A percentile compares a stretch with the other conserved stretches of the same genome.
These are phyloP conservation scores for Grosmannia penicillata DNA, from an alignment of 2,329 filamentous ascomycete genomes.

Conservation along the genomic window DNA sequence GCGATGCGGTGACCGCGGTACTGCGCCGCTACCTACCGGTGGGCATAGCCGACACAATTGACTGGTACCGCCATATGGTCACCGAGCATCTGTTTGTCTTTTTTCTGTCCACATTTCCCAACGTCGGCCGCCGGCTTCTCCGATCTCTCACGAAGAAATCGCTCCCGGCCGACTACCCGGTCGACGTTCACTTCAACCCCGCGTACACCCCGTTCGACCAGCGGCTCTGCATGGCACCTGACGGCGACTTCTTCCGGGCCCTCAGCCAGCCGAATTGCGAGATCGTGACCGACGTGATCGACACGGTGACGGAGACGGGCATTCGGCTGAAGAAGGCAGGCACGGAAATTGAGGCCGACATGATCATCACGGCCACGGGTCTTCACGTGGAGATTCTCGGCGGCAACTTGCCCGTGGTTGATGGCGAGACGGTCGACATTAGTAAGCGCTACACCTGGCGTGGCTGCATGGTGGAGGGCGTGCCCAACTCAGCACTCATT, in stretches of 20 bases:
- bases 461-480: constrained; percentile 42
- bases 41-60: constrained; percentile 27
- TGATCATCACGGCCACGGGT: constrained; percentile 52
- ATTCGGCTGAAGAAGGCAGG: constrained; percentile 27
- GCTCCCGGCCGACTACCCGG: constrained; percentile 37
- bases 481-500: constrained; percentile 45
- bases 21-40: constrained; percentile 30
- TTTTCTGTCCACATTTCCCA: constrained; percentile 39
- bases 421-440: constrained; percentile 29
- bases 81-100: constrained; percentile 29
- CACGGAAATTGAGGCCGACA: constrained; percentile 35
- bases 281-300: constrained; percentile 31
- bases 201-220: constrained; percentile 57
- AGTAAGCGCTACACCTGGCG: constrained; percentile 40
- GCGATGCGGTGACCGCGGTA: constrained; percentile 19
- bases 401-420: constrained; percentile 32
- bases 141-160: constrained; percentile 25
- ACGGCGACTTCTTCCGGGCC: constrained; percentile 36
- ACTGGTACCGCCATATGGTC: constrained; percentile 34
- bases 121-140: constrained; percentile 30
- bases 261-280: constrained; percentile 22
- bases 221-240: constrained; percentile 52
- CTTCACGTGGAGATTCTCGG: constrained; percentile 41
- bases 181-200: constrained; percentile 50
- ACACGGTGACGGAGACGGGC: constrained; percentile 24